Conservation (phyloP, 2,329 filamentous ascomycete species). For the Paraphaeosphaeria minitans region DNA sequence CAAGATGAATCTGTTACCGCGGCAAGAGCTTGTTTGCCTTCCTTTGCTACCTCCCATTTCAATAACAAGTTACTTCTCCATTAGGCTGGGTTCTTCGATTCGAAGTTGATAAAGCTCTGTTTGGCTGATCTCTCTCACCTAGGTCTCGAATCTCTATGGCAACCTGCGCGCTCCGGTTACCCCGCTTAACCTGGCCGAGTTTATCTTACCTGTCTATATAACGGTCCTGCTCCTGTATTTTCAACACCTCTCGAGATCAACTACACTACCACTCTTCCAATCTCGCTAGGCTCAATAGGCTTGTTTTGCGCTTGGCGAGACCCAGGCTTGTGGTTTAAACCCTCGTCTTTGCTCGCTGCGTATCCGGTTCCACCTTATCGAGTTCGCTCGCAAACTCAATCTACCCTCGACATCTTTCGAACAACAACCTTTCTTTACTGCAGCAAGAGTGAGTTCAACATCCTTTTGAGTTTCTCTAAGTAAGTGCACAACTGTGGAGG, state of each 20-base stretch:
- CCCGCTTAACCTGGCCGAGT: background rate
- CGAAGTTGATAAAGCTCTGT: background rate
- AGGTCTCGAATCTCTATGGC: background rate
- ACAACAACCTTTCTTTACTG: background rate
- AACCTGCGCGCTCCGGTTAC: background rate
- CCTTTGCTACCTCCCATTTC: background rate
- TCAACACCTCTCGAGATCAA: background rate
- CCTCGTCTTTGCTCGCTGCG: background rate
- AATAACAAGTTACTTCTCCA: background rate
- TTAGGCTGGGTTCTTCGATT: background rate
- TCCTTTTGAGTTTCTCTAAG: background rate
- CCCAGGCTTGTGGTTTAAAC: background rate
- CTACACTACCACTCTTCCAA: background rate
- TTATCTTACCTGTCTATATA: constrained; percentile 3
- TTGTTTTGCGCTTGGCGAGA: background rate
- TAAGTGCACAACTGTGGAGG: background rate
- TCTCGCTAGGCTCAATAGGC: background rate
- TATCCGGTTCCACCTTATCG: background rate
- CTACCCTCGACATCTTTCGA: background rate
- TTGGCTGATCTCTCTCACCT: background rate
- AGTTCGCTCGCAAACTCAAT: background rate
- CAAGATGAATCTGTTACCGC: background rate
- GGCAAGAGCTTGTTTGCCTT: background rate
- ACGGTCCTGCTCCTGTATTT: background rate
- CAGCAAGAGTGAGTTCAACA: background rate